Base-by-base conservation (phyloP, 257 asterid species). In the Striga asiatica region DNA sequence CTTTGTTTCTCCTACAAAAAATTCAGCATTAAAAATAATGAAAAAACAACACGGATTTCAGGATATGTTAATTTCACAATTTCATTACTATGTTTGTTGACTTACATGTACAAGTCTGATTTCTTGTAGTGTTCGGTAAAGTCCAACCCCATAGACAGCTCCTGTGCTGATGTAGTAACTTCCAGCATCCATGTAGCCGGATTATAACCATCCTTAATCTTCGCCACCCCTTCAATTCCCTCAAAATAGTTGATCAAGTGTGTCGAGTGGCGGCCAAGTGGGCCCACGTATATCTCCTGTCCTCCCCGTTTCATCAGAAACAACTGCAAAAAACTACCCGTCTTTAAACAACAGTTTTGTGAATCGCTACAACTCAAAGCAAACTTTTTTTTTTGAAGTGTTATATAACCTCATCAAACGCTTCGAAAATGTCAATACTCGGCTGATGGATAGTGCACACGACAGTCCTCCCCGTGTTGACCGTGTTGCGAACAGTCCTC, bases 181-280 rank as follows among this genome's bases (percentile, higher is more conserved):
- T 83, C 89, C 68, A 80, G 32, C 89, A 78, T 83, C 89, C 93
- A 74, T 12, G 85, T 76, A 56, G 93, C 89, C 35, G 89, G 93
- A 71, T 83, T 83, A 56, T 71, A 59, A 4, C 85, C 81, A 0
- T 78, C 77, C 68, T 70, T 80, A 24, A 76, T 71, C 66, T 70
- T 71, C 17, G 59, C 25, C 13, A 75, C 77, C 34, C 82, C 81
- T 46, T 65, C 60, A 14, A 79, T 32, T 49, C 71, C 68, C 74
- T 80, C 82, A 19, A 77, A 71, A 60, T 76, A 78, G 56, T 62
- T 58, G 57, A 76, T 71, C 73, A 81, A 65, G 45, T 76, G 71
- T 28, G 67, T 46, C n/a, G 78, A 79, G 18, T 67, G 78, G 61
- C 48, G 74, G 27, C 80, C 91, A 56, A 81, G 37, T 50, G 82